Percentiles rank a stretch among this genome's conserved stretches.
These are phyloP conservation scores for Hypoxylon fragiforme DNA, from an alignment of 495 filamentous ascomycete species.

Conservation along the genomic window DNA sequence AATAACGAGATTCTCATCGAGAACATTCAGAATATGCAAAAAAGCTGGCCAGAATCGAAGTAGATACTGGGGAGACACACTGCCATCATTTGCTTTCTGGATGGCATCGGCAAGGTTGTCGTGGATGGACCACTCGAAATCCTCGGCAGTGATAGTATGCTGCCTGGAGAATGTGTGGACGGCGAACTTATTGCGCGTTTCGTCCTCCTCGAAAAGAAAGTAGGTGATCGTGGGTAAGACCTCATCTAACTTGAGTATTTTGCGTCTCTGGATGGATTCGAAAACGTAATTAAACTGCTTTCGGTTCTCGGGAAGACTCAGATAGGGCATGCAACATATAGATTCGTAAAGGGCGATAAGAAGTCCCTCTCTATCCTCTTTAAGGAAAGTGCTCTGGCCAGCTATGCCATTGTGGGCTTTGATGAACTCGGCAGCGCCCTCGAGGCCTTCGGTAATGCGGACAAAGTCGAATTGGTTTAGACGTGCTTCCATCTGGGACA, in stretches of 20 bases:
- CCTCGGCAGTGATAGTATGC: slow-evolving; percentile 58
- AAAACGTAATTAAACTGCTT: slow-evolving; percentile 76
- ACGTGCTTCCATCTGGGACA: slow-evolving; percentile 43
- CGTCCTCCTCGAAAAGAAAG: slow-evolving; percentile 75
- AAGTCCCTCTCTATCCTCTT: slow-evolving; percentile 39
- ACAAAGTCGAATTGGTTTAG: slow-evolving; percentile 50
- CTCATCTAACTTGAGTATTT: slow-evolving; percentile 66
- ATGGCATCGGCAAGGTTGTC: slow-evolving; percentile 60
- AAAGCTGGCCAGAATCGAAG: slow-evolving; percentile 76
- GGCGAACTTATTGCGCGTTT: slow-evolving; percentile 67
- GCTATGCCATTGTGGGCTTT: slow-evolving; percentile 41
- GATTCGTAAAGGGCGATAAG: slow-evolving; percentile 57
- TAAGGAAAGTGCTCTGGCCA: slow-evolving; percentile 38
- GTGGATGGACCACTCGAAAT: slow-evolving; percentile 83
- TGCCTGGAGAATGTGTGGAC: slow-evolving; percentile 65
- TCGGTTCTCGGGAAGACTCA: slow-evolving; percentile 43
- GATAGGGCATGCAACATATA: slow-evolving; percentile 54
- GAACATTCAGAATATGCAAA: slow-evolving; percentile 65
- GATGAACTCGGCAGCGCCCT: slow-evolving; percentile 43
- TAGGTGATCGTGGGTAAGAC: slow-evolving; percentile 76
- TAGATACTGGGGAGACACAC: slow-evolving; percentile 46
- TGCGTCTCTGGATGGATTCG: slow-evolving; percentile 70
- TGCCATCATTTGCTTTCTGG: slow-evolving; percentile 52
- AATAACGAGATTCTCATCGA: slow-evolving; percentile 75
- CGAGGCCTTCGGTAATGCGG: slow-evolving; percentile 43